These are phyloP conservation scores for Didymella exigua DNA, from an alignment of 2,329 filamentous ascomycete genomes.

Conservation along the genomic window DNA sequence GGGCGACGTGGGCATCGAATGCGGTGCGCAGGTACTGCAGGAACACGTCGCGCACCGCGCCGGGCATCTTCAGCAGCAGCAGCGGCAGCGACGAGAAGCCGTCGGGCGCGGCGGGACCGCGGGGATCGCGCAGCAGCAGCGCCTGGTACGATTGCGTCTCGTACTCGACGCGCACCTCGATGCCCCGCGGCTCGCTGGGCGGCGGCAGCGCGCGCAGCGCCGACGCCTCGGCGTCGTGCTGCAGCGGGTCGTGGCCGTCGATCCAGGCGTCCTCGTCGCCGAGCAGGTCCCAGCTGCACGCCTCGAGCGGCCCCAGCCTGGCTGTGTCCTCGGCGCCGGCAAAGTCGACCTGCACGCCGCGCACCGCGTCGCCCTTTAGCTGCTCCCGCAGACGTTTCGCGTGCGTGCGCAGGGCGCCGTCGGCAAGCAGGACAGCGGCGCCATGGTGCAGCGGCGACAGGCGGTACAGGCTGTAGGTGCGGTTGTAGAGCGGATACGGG, in stretches of 20 bases:
- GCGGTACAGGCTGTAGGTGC: constrained; percentile 61
- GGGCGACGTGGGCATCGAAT: constrained; percentile 58
- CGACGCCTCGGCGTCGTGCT: constrained; percentile 41
- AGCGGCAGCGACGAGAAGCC: constrained; percentile 57
- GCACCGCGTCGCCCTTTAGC: constrained; percentile 56
- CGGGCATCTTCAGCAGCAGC: constrained; percentile 58
- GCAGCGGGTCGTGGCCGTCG: constrained; percentile 42
- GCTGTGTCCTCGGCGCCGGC: constrained; percentile 48
- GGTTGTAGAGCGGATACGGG: constrained; percentile 56
- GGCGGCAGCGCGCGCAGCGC: constrained; percentile 31
- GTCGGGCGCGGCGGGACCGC: constrained; percentile 33
- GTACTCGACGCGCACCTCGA: constrained; percentile 57
- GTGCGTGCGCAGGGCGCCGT: constrained; percentile 52
- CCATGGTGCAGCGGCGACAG: constrained; percentile 60
- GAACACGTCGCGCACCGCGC: constrained; percentile 55
- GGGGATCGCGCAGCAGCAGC: constrained; percentile 53
- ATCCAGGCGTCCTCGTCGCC: constrained; percentile 51
- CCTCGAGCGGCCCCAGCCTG: constrained; percentile 54
- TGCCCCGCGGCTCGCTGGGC: constrained; percentile 46
- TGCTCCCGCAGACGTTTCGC: constrained; percentile 56
- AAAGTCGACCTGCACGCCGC: constrained; percentile 53
- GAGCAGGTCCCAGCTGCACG: constrained; percentile 54
- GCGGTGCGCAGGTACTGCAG: constrained; percentile 55
- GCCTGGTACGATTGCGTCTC: constrained; percentile 57
- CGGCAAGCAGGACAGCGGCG: constrained; percentile 43